Evolutionary conservation across 1,284 basidiomycete species (phyloP).

Genomic region (Boletus mariae): DNA sequence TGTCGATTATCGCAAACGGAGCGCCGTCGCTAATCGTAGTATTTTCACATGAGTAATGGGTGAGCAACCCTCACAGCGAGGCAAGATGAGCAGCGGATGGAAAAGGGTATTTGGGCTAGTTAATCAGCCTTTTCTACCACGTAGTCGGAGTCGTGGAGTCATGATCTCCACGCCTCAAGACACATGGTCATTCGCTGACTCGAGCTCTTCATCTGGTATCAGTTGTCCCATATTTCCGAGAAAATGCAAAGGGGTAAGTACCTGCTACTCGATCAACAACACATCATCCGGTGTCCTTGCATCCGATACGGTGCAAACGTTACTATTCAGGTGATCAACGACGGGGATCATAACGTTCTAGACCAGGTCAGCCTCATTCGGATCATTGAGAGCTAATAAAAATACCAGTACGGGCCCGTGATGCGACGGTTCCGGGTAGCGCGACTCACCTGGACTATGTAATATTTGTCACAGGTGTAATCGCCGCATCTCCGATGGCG

Average conservation of each 20-base stretch:
- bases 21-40: too few species aligned
- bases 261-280: too few species aligned
- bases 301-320: background rate
- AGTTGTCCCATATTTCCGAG: too few species aligned
- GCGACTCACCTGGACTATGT: slow-evolving; percentile 22
- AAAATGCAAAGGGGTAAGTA: too few species aligned
- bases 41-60: too few species aligned
- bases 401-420: slow-evolving; percentile 24
- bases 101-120: too few species aligned
- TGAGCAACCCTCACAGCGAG: background rate
- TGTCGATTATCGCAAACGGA: background rate
- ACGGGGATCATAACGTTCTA: slow-evolving; percentile 47
- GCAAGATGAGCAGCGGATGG: slow-evolving; percentile 32
- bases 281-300: too few species aligned
- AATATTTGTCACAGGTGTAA: slow-evolving; percentile 11
- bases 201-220: too few species aligned
- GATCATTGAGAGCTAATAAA: background rate
- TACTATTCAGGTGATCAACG: slow-evolving; percentile 28
- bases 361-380: slow-evolving; percentile 42
- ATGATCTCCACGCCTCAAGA: too few species aligned
- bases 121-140: too few species aligned
- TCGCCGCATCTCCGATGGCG: slow-evolving; percentile 13
- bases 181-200: too few species aligned
- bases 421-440: slow-evolving; percentile 26
- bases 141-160: too few species aligned